Conservation (phyloP, 2,329 filamentous ascomycete species). For the Talaromyces islandicus region DNA sequence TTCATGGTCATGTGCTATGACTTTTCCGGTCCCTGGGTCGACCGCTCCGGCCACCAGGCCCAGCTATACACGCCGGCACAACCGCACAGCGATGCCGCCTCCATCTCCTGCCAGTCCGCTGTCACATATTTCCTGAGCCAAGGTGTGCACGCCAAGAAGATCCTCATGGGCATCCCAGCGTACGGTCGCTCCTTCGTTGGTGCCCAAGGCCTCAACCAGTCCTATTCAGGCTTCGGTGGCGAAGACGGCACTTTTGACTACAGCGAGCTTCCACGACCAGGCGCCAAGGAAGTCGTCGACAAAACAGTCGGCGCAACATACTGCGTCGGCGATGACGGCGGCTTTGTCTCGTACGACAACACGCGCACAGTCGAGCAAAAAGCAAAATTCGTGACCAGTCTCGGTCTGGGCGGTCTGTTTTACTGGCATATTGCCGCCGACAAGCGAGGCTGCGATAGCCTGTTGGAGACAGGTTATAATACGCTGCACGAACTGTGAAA, state of each 20-base stretch:
- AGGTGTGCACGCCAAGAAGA: slow-evolving; percentile 64
- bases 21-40: slow-evolving; percentile 66
- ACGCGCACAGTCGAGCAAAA: slow-evolving; percentile 70
- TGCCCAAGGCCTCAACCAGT: slow-evolving; percentile 59
- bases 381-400: slow-evolving; percentile 65
- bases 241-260: slow-evolving; percentile 71
- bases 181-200: slow-evolving; percentile 71
- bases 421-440: slow-evolving; percentile 78
- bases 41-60: slow-evolving; percentile 65
- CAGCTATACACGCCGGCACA: slow-evolving; percentile 60
- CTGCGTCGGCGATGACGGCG: slow-evolving; percentile 60
- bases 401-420: slow-evolving; percentile 68
- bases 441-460: slow-evolving; percentile 49
- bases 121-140: slow-evolving; percentile 60
- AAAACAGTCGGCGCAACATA: slow-evolving; percentile 62
- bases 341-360: slow-evolving; percentile 76
- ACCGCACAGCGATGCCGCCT: slow-evolving; percentile 51
- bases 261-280: slow-evolving; percentile 57
- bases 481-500: slow-evolving; percentile 41
- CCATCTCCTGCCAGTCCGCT: slow-evolving; percentile 57
- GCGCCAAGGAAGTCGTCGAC: slow-evolving; percentile 62
- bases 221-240: slow-evolving; percentile 47
- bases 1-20: slow-evolving; percentile 79
- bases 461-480: slow-evolving; percentile 56
- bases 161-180: slow-evolving; percentile 68